phyloP scores from a whole-genome alignment of 1,284 basidiomycete species.

The Cystobasidium slooffiae region DNA sequence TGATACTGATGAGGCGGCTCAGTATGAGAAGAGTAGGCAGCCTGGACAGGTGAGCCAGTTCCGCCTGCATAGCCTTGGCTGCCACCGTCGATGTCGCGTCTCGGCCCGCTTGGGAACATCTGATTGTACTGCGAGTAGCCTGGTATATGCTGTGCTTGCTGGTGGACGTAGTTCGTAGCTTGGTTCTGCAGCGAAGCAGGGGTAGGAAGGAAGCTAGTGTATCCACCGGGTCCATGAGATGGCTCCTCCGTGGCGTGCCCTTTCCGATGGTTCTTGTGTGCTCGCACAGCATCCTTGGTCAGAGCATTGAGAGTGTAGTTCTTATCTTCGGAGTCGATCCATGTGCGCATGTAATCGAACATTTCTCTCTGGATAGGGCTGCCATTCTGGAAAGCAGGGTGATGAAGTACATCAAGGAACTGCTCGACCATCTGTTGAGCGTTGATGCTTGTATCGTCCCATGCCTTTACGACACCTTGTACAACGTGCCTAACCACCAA shows the following conservation, averaged over 20 bases:
- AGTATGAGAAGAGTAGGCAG: background rate
- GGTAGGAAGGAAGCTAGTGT: slow-evolving; percentile 44
- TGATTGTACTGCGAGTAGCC: slow-evolving; percentile 41
- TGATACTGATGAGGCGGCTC: slow-evolving; percentile 7
- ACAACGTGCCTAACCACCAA: slow-evolving; percentile 65
- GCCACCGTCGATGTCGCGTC: slow-evolving; percentile 14
- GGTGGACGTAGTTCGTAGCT: slow-evolving; percentile 37
- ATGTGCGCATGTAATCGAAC: slow-evolving; percentile 66
- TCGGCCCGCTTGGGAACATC: slow-evolving; percentile 23
- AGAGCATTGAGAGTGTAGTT: slow-evolving; percentile 52
- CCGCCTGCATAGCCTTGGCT: background rate
- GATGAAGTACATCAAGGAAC: slow-evolving; percentile 78
- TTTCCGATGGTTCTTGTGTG: slow-evolving; percentile 53
- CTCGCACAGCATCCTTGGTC: slow-evolving; percentile 53
- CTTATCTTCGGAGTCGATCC: slow-evolving; percentile 62
- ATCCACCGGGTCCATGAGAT: slow-evolving; percentile 31
- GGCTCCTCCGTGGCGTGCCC: slow-evolving; percentile 38
- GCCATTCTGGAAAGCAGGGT: slow-evolving; percentile 75
- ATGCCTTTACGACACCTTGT: slow-evolving; percentile 75
- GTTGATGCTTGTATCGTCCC: slow-evolving; percentile 61
- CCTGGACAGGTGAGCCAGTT: background rate
- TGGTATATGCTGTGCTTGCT: slow-evolving; percentile 40
- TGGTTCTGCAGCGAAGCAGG: slow-evolving; percentile 36
- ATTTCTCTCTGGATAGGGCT: slow-evolving; percentile 79
- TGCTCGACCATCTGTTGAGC: slow-evolving; percentile 61